Percentiles rank a stretch among this genome's conserved stretches.
Conservation (phyloP, 495 filamentous ascomycete genomes). For the Hypoxylon rickii region DNA sequence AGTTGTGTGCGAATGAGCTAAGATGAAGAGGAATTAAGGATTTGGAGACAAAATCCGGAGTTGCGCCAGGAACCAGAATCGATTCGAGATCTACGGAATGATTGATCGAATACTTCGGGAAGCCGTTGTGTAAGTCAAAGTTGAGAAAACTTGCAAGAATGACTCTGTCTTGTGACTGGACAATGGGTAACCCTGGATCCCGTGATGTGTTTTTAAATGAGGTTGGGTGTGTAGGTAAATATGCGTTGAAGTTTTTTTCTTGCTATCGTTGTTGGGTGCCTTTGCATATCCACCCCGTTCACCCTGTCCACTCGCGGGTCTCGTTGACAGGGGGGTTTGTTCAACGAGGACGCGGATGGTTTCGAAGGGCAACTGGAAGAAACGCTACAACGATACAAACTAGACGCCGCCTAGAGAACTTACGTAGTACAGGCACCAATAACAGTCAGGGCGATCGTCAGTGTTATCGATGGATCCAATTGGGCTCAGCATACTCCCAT, state of each 20-base stretch:
- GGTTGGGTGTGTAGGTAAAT: slow-evolving; percentile 18
- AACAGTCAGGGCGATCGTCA: not conserved
- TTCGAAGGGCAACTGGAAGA: not conserved
- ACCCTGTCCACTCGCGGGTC: too few relatives aligned
- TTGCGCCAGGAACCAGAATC: slow-evolving; percentile 4
- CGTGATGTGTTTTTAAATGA: slow-evolving; percentile 9
- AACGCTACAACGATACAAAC: not conserved
- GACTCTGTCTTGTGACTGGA: slow-evolving; percentile 13
- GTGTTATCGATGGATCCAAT: not conserved
- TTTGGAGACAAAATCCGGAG: slow-evolving; percentile 15
- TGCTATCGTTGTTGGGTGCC: slow-evolving; percentile 18
- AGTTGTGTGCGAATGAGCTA: slow-evolving; percentile 6
- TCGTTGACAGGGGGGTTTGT: not conserved
- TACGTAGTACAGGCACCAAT: too few relatives aligned
- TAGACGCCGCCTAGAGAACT: too few relatives aligned
- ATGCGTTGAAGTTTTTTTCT: slow-evolving; percentile 26
- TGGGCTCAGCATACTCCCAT: slow-evolving; percentile 1
- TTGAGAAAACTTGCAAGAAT: not conserved
- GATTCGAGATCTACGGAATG: too few relatives aligned
- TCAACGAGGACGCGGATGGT: not conserved
- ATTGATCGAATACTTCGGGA: too few relatives aligned
- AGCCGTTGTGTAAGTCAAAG: not conserved
- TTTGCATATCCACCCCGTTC: slow-evolving; percentile 33
- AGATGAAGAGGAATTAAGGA: slow-evolving; percentile 13
- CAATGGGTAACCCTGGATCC: slow-evolving; percentile 13